Conservation (phyloP, 768 basidiomycete species). For the Crucibulum laeve region DNA sequence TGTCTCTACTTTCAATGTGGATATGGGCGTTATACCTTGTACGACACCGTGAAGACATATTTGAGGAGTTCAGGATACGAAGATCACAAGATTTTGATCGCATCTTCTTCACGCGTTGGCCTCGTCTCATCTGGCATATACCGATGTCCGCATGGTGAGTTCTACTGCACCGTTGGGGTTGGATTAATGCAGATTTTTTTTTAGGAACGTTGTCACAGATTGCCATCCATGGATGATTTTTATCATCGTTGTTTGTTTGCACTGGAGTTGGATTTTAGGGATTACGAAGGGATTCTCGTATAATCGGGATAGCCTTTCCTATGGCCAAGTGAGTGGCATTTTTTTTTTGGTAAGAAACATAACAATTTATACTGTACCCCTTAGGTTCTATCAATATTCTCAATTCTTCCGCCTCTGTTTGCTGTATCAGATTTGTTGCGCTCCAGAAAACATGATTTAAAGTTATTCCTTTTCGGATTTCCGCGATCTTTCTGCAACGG, state of each 20-base stretch:
- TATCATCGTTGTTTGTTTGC: constrained; percentile 9
- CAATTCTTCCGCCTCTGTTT: constrained; percentile 5
- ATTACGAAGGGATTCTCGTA: constrained; percentile 8
- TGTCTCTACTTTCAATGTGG: constrained; percentile 10
- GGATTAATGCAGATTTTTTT: not conserved
- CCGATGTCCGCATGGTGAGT: not conserved
- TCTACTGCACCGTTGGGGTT: not conserved
- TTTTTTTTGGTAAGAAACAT: not conserved
- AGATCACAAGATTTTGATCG: not conserved
- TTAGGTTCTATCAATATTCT: constrained; percentile 6
- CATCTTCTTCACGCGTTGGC: not conserved
- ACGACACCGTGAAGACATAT: constrained; percentile 9
- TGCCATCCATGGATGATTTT: constrained; percentile 11
- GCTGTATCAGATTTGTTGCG: not conserved
- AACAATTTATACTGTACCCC: not conserved
- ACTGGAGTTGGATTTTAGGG: constrained; percentile 12
- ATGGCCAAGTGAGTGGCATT: constrained; percentile 7
- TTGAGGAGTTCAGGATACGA: not conserved
- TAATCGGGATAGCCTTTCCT: constrained; percentile 7
- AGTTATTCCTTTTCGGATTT: not conserved
- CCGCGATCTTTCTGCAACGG: not conserved
- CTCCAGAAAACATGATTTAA: not conserved
- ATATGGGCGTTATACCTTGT: constrained; percentile 12
- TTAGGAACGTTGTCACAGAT: constrained; percentile 7
- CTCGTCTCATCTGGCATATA: not conserved